These are phyloP conservation scores for Hypoxylon rickii DNA, from an alignment of 495 filamentous ascomycete genomes.

Conservation along the genomic window DNA sequence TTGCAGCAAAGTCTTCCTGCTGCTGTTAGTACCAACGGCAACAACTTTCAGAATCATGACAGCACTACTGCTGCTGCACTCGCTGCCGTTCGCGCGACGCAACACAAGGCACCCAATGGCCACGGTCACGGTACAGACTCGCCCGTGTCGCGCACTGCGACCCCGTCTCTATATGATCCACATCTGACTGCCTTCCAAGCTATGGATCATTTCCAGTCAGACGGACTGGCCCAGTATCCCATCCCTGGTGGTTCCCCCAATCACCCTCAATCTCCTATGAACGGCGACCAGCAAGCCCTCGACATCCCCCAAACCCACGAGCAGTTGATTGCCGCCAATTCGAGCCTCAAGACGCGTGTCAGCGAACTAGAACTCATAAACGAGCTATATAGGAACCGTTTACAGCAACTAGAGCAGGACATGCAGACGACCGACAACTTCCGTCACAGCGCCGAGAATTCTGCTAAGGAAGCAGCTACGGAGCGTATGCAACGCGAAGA, in stretches of 20 bases:
- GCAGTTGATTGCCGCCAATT: conserved; percentile 74
- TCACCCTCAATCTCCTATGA: conserved; percentile 67
- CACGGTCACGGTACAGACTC: conserved; percentile 80
- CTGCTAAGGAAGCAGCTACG: conserved; percentile 43
- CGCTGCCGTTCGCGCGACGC: conserved; percentile 60
- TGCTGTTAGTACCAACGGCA: conserved; percentile 63
- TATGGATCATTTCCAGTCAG: conserved; percentile 63
- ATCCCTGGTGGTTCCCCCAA: conserved; percentile 70
- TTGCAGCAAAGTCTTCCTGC: conserved; percentile 54
- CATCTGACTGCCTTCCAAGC: conserved; percentile 74
- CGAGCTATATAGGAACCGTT: conserved; percentile 85
- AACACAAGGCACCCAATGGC: conserved; percentile 73
- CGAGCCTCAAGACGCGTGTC: conserved; percentile 84
- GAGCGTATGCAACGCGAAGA: conserved; percentile 50
- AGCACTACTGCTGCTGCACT: conserved; percentile 42
- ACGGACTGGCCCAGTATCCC: conserved; percentile 45
- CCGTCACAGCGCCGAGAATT: conserved; percentile 46
- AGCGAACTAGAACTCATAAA: conserved; percentile 96
- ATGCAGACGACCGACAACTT: conserved; percentile 44
- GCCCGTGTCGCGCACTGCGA: conserved; percentile 84
- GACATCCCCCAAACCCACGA: conserved; percentile 83
- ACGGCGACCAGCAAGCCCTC: conserved; percentile 67
- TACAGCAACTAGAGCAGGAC: conserved; percentile 82
- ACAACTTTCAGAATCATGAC: conserved; percentile 48
- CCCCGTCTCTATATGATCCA: conserved; percentile 68